Evolutionary conservation across 208 protist species (phyloP).

Genomic region (Trypanosoma melophagium): DNA sequence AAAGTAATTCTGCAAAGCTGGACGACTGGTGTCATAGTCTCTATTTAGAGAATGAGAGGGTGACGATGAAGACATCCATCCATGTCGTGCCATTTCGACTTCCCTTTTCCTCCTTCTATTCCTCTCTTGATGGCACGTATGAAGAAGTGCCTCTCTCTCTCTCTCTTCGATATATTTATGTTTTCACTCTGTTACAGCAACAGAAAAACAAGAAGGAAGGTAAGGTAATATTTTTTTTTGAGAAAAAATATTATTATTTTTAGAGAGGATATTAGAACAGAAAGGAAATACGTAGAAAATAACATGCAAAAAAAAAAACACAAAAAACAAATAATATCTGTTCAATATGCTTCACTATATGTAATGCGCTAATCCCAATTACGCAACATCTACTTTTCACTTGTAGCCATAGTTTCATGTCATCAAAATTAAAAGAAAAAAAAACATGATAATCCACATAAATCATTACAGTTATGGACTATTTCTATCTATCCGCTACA

Average conservation of each 20-base stretch:
- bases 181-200: too few relatives aligned
- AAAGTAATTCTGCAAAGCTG: conserved; percentile 9
- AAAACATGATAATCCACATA: conserved; percentile 11
- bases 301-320: conserved; percentile 4
- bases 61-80: not conserved
- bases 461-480: not conserved
- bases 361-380: not conserved
- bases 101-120: not conserved
- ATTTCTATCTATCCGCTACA: not conserved
- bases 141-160: too few relatives aligned
- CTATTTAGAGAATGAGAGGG: not conserved
- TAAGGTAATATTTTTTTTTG: too few relatives aligned
- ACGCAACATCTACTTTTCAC: too few relatives aligned
- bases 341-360: conserved; percentile 8
- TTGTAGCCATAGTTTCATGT: too few relatives aligned
- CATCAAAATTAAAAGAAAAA: not conserved
- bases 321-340: not conserved
- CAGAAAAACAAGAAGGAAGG: too few relatives aligned
- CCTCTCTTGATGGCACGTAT: not conserved
- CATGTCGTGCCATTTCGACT: not conserved
- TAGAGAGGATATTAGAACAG: conserved; percentile 26
- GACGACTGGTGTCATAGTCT: not conserved
- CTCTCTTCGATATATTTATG: too few relatives aligned
- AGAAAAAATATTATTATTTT: too few relatives aligned
- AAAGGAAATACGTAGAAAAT: conserved; percentile 6